Evolutionary conservation across 495 filamentous ascomycete genomes (phyloP).

Genomic region (Lepidopterella palustris): DNA sequence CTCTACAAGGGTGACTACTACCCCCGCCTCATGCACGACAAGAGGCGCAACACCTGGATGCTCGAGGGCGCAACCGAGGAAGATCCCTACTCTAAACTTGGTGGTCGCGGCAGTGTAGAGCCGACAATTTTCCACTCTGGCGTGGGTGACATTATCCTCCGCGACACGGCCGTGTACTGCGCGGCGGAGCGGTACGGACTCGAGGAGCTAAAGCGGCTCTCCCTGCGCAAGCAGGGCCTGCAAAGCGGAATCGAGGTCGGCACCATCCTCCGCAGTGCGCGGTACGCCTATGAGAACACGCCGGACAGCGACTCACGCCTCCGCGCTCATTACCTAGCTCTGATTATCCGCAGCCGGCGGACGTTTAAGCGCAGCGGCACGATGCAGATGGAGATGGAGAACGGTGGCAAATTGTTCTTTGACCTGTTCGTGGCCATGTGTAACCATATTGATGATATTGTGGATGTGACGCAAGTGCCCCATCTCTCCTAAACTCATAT

Average conservation of each 20-base stretch:
- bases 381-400: slow-evolving; percentile 94
- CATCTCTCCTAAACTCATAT: not conserved
- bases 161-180: slow-evolving; percentile 88
- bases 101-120: slow-evolving; percentile 33
- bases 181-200: slow-evolving; percentile 75
- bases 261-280: slow-evolving; percentile 75
- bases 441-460: slow-evolving; percentile 59
- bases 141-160: slow-evolving; percentile 58
- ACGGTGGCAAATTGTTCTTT: slow-evolving; percentile 80
- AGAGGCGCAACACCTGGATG: slow-evolving; percentile 36
- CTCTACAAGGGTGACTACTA: slow-evolving; percentile 95
- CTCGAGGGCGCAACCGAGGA: slow-evolving; percentile 32
- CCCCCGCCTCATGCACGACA: slow-evolving; percentile 42
- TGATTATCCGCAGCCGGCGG: slow-evolving; percentile 76
- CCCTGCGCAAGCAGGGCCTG: slow-evolving; percentile 76
- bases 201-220: slow-evolving; percentile 72
- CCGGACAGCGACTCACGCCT: slow-evolving; percentile 83
- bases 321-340: slow-evolving; percentile 81
- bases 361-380: slow-evolving; percentile 92
- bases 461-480: slow-evolving; percentile 7
- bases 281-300: slow-evolving; percentile 83
- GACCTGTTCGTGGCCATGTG: slow-evolving; percentile 89
- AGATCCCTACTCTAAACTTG: slow-evolving; percentile 9
- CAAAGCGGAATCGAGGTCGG: slow-evolving; percentile 73
- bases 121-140: slow-evolving; percentile 64